Percentiles rank a stretch among this genome's conserved stretches.
Evolutionary conservation across 208 protist genomes (phyloP).

Genomic region (Crithidia sp.): DNA sequence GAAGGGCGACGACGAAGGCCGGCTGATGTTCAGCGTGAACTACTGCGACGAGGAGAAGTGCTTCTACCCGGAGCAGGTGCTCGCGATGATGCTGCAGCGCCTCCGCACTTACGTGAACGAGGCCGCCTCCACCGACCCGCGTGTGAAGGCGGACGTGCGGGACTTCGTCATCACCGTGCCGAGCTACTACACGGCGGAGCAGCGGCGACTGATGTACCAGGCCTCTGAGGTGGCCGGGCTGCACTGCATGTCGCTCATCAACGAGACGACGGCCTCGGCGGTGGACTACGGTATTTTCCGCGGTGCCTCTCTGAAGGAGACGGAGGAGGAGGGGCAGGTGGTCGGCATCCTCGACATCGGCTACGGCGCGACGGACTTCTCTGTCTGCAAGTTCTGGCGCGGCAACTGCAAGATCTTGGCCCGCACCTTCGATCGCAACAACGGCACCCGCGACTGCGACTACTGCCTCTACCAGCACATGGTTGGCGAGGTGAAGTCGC

Average conservation of each 20-base stretch:
- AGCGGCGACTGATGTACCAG: slow-evolving; percentile 84
- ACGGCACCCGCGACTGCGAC: slow-evolving; percentile 89
- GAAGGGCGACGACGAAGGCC: slow-evolving; percentile 62
- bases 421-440: slow-evolving; percentile 81
- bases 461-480: slow-evolving; percentile 82
- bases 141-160: slow-evolving; percentile 56
- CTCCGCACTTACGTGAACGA: slow-evolving; percentile 82
- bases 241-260: slow-evolving; percentile 90
- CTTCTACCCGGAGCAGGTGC: slow-evolving; percentile 92
- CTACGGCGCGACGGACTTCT: slow-evolving; percentile 81
- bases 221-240: slow-evolving; percentile 86
- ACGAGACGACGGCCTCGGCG: slow-evolving; percentile 88
- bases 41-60: slow-evolving; percentile 76
- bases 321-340: slow-evolving; percentile 77
- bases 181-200: slow-evolving; percentile 87
- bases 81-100: slow-evolving; percentile 92
- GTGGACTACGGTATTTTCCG: slow-evolving; percentile 94
- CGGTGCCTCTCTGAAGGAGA: slow-evolving; percentile 75
- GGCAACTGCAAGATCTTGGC: slow-evolving; percentile 81
- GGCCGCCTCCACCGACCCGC: slow-evolving; percentile 64
- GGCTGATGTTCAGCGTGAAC: slow-evolving; percentile 83
- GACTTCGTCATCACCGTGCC: slow-evolving; percentile 90
- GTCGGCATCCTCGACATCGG: slow-evolving; percentile 92
- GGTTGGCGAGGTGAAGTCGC: slow-evolving; percentile 70
- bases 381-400: slow-evolving; percentile 83